A percentile compares a stretch with the other conserved stretches of the same genome.
phyloP scores from a whole-genome alignment of 768 basidiomycete species.

The Amyloporia xantha region DNA sequence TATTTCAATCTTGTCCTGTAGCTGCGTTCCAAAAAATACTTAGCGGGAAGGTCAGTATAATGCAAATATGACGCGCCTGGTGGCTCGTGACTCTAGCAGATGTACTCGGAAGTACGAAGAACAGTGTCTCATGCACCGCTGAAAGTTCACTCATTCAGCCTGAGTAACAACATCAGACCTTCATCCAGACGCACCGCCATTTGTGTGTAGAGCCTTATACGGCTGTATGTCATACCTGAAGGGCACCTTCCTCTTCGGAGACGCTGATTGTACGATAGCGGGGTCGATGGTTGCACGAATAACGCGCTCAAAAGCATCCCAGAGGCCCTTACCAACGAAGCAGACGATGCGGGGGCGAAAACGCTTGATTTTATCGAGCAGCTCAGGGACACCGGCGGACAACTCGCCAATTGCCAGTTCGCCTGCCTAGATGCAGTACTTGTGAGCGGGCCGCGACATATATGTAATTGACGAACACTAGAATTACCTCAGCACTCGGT shows the following conservation, averaged over 20 bases:
- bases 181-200: conserved; percentile 4
- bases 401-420: conserved; percentile 52
- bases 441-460: too few relatives aligned
- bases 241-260: background rate
- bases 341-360: conserved; percentile 63
- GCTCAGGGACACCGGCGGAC: conserved; percentile 41
- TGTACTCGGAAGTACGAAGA: conserved; percentile 73
- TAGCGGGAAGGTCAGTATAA: background rate
- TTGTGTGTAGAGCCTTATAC: conserved; percentile 40
- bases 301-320: conserved; percentile 30
- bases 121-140: conserved; percentile 46
- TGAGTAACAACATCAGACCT: background rate
- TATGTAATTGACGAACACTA: conserved; percentile 1
- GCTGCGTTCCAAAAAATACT: conserved; percentile 24
- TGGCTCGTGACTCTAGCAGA: conserved; percentile 70
- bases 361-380: conserved; percentile 53
- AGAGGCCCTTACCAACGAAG: conserved; percentile 74
- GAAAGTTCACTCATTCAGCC: background rate
- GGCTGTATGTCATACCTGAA: conserved; percentile 35
- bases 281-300: background rate
- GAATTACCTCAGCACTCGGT: conserved; percentile 59
- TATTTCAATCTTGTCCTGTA: conserved; percentile 36
- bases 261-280: background rate
- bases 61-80: conserved; percentile 40
- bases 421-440: conserved; percentile 34